These are phyloP conservation scores for Creolimax fragrantissima DNA, from an alignment of 78 protist species.

Conservation along the genomic window DNA sequence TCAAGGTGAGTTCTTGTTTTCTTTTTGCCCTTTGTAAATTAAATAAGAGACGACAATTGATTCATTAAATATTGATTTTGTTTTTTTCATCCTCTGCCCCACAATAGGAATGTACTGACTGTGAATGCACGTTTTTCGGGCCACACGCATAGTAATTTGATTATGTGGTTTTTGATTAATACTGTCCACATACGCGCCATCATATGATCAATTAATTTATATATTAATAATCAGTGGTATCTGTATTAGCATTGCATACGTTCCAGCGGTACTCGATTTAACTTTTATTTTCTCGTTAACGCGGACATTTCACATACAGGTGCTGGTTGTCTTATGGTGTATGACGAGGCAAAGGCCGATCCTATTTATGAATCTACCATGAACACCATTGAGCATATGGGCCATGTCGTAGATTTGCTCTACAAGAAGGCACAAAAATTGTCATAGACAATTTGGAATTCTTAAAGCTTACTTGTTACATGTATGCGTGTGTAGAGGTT, in stretches of 20 bases:
- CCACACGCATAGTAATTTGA: too few species aligned
- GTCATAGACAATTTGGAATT: neutral
- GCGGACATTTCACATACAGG: too few species aligned
- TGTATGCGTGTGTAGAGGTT: too few species aligned
- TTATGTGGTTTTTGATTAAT: too few species aligned
- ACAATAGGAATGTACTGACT: neutral
- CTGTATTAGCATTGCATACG: too few species aligned
- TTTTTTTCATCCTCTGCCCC: neutral
- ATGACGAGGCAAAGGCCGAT: slow-evolving; percentile 47
- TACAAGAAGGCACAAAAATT: slow-evolving; percentile 62
- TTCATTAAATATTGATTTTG: neutral
- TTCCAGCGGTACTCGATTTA: too few species aligned
- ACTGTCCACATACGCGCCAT: too few species aligned
- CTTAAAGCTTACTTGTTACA: too few species aligned
- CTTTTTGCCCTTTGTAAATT: neutral
- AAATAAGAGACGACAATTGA: neutral
- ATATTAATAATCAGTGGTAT: too few species aligned
- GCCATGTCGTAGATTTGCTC: slow-evolving; percentile 70
- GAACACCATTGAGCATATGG: slow-evolving; percentile 58
- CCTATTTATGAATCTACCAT: slow-evolving; percentile 39
- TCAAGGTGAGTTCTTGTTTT: slow-evolving; percentile 58
- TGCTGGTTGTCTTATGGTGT: slow-evolving; percentile 78
- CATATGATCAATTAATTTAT: too few species aligned
- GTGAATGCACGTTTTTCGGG: too few species aligned
- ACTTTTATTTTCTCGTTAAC: too few species aligned